Base-by-base conservation (phyloP, 768 basidiomycete species). In the Boletus sensibilis region DNA sequence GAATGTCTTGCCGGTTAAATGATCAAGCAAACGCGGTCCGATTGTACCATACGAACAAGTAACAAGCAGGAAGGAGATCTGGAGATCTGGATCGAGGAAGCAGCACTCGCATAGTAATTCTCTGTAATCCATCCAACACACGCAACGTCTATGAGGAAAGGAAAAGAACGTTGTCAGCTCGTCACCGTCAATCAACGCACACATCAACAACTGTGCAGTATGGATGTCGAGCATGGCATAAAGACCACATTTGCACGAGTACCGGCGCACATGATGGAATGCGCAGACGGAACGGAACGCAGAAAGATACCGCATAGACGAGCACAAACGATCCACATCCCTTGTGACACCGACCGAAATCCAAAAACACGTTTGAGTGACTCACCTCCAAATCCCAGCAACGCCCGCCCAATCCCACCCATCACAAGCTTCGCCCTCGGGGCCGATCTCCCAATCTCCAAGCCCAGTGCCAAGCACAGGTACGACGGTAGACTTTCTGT, bases 351-450 rank as follows among this genome's bases (percentile, higher is more conserved):
- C 35, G 23, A 27, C 25, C 12, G 34, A 48, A 35, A 9, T 41
- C 23, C 2, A 9, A 41, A 40, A 52, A 42, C 16, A 38, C 29
- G 16, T 21, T 14, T 16, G 45, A 14, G 11, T 3, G 4, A 70
- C 79, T 62, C 61, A 82, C 82, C 76, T 75, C 82, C 82, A 85
- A 47, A 75, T 70, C 18, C 83, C 83, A 41, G 73, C 65, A 3
- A 77, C 80, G 9, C 81, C 83, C 1, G 82, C 83, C 83, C 84
- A 85, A 61, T 84, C 82, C 81, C 81, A 83, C 5, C 82, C 82
- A 6, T 71, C 68, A 45, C 69, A 71, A 4, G 58, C 57, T 27
- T 63, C 71, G 2, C 55, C 63, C 13, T 61, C 64, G 10, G 44
- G 41, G 0, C 68, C 67, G 1, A 58, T 31, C 29, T 62, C 68